Base-by-base conservation (phyloP, 768 basidiomycete genomes). In the Russula sp. region DNA sequence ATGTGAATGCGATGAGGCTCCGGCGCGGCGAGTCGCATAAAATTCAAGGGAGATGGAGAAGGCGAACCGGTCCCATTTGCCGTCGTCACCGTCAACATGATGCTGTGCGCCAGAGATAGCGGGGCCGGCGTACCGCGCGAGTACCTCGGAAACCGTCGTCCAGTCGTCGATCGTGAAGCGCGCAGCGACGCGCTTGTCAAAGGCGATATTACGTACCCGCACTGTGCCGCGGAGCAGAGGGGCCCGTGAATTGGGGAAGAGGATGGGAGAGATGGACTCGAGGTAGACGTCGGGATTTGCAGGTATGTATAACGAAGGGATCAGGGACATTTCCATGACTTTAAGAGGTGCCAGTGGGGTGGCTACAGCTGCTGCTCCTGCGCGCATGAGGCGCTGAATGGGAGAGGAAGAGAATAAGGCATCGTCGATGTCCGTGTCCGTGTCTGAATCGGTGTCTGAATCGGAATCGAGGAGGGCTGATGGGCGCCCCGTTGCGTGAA, bases 101-200 rank as follows among this genome's bases (percentile, higher is more conserved):
- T 44, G 42, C 11, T 34, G 34, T 34, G 34, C 16, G 1, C 20
- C 42, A 3, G 28, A 16, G 5, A 14, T 14, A 1, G 48, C 24
- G 22, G 46, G 22, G 20, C 46, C 54, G 1, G 13, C 28, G 56
- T 63, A 57, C 2, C 44, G 50, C 32, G 56, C 62, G 5, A 24
- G 50, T 11, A 80, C 79, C 67, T 84, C 82, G 28, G 75, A 77
- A 6, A 78, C 77, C 8, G 82, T 84, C 69, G 79, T 76, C 82
- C 82, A 84, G 72, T 76, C 74, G 67, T 84, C 82, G 53, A 80
- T 70, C 4, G 82, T 83, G 73, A 81, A 84, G 13, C 81, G 72
- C 8, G 80, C 75, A 0, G 75, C 74, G 50, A 83, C 78, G 72
- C 73, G 73, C 72, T 84, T 84, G 64, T 76, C 75, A 63, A 77